Evolutionary conservation across 805 yeast genomes (phyloP), one percentile per base, ranked within the genome.

Genomic region (Clavispora vitiphila): DNA sequence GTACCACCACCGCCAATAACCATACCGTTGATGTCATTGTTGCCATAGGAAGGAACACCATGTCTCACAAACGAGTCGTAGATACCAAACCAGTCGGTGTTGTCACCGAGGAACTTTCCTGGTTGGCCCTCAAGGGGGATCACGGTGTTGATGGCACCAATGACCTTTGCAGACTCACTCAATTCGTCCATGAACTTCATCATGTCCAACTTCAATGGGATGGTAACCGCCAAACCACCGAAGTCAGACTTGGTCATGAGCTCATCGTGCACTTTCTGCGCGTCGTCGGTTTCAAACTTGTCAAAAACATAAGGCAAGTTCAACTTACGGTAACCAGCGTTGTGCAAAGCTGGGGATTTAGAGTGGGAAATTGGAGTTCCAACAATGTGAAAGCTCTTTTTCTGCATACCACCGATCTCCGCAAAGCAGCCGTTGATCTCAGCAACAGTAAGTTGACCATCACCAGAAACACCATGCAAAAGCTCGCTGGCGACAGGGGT

Each of bases 1-100:
- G 99, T 90, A 34, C 99, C 99, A 32, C 99, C 99, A 16, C 96
- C 96, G 39, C 99, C 99, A 49, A 93, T 71, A 35, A 93, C 84
- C 44, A 90, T 66, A 24, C 96, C 97, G 43, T 74, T 66, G 10
- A 72, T 67, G 3, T 48, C 51, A 12, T 50, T 42, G 12, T 53
- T 44, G 18, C 58, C 60, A 43, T 58, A 55, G 31, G 64, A 63
- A 31, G 81, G 77, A 32, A 80, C 81, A 30, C 95, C 95, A 43
- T 73, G 71, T 46, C 74, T 64, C 15, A 66, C 58, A 51, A 89
- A 79, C 2, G 96, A 77, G 46, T 82, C 76, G 35, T 69, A 71
- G 51, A 93, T 86, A 9, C 99, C 99, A 37, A 80, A 66, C 96
- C 96, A 93, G 61, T 93, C 99, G 34, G 99, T 93, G 67, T 93